Evolutionary conservation across 2,329 filamentous ascomycete genomes (phyloP), one percentile per base, ranked within the genome.

Genomic region (Metarhizium sp.): DNA sequence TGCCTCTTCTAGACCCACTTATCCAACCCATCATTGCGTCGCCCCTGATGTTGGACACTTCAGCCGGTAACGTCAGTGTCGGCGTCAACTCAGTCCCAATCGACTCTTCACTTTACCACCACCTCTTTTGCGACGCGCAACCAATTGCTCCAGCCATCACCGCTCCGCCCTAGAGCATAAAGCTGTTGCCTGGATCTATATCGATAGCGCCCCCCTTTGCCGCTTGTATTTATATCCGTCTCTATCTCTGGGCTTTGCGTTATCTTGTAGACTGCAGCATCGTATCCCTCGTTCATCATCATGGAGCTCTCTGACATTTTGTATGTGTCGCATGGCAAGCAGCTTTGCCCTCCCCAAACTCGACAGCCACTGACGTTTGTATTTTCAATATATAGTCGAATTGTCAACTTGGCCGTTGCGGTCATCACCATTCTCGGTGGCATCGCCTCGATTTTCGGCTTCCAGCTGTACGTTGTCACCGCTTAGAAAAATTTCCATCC

Each of bases 241-340:
- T 8, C 25, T 30, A 16, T 18, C 38, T 34, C 6, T 18, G 14
- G 18, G 29, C 42, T 53, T 49, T 34, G 47, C 47, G 32, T 46
- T 32, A 38, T 51, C 29, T 48, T 30, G 16, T 40, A 45, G 20
- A 30, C 49, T n/a, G 18, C 38, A 52, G 10, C 25, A 49, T 7
- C 40, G 32, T 50, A 32, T 50, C 29, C 47, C 40, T 46, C 53
- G 51, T 36, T 40, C 67, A 78, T 40, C 67, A 78, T 69, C 62
- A 95, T 96, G 90, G 91, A 96, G 74, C 89, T 91, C 78, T 92
- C 90, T 60, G 90, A 95, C 75, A 86, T 85, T 71, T 95, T 95
- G 90, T 95, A 80, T 76, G 88, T 67, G 42, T 52, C 51, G 48
- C 57, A 50, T 51, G 53, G 36, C 34, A 47, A 16, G 47, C 7